Base-by-base conservation (phyloP, 1,284 basidiomycete genomes). In the Tilletiaria anomala region DNA sequence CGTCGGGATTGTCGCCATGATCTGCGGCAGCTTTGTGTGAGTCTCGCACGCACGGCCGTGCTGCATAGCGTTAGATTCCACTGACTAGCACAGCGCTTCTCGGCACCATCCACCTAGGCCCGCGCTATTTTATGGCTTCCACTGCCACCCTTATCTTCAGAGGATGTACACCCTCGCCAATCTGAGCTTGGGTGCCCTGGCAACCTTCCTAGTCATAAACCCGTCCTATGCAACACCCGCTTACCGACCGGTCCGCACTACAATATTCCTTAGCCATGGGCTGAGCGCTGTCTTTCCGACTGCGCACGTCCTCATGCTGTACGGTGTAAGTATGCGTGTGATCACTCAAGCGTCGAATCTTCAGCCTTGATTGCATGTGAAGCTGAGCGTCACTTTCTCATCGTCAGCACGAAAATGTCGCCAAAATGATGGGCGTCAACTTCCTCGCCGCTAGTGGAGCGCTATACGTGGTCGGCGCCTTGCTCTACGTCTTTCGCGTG, bases 1-100 rank as follows among this genome's bases (percentile, higher is more conserved):
- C 37, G 47, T 66, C 32, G 73, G 73, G 26, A 89, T 76, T 42
- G 71, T 73, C 17, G 62, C 71, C 33, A 65, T 74, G 43, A 74
- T 73, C 29, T 79, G 84, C 32, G 86, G 86, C 33, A 85, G 82
- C 21, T 83, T 83, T 65, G 77, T 80, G 49, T 82, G 83, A 2
- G 77, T 74, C n/a, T n/a, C n/a, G n/a, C n/a, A n/a, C n/a, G n/a
- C n/a, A n/a, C n/a, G n/a, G n/a, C n/a, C n/a, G n/a, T n/a, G n/a
- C n/a, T n/a, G n/a, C n/a, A n/a, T n/a, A n/a, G n/a, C n/a, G n/a
- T n/a, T n/a, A n/a, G n/a, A n/a, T n/a, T n/a, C n/a, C n/a, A n/a
- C n/a, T n/a, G n/a, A n/a, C n/a, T n/a, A n/a, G n/a, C n/a, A n/a
- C n/a, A n/a, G n/a, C n/a, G n/a, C n/a, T n/a, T n/a, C n/a, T n/a